Percentiles rank a stretch among this genome's conserved stretches.
These are phyloP conservation scores for Nakazawaea siamensis DNA, from an alignment of 805 yeast genomes.

Conservation along the genomic window DNA sequence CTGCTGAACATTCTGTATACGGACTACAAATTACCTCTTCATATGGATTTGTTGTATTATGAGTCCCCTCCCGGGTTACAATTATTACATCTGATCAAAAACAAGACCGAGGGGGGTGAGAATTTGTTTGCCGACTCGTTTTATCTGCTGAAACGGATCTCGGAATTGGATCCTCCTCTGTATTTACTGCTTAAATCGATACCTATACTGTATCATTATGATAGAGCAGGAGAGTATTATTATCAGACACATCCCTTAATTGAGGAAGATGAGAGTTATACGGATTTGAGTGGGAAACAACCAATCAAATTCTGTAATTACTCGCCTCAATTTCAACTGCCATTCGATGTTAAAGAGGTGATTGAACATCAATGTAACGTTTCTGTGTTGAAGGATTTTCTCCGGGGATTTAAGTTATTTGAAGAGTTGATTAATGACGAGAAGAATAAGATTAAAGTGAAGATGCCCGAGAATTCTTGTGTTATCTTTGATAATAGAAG, in stretches of 20 bases:
- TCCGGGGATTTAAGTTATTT: constrained; percentile 51
- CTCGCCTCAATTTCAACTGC: constrained; percentile 82
- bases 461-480: constrained; percentile 50
- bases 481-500: constrained; percentile 68
- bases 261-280: constrained; percentile 39
- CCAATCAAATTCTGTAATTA: constrained; percentile 54
- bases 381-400: constrained; percentile 40
- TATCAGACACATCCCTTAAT: constrained; percentile 55
- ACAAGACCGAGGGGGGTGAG: constrained; percentile 57
- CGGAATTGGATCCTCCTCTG: constrained; percentile 49
- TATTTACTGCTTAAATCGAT: constrained; percentile 52
- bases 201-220: constrained; percentile 65
- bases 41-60: constrained; percentile 70
- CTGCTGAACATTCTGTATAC: constrained; percentile 71
- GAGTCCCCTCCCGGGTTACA: constrained; percentile 81
- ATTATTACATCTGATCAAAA: constrained; percentile 50
- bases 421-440: constrained; percentile 48
- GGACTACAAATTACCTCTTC: constrained; percentile 54
- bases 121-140: constrained; percentile 65
- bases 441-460: constrained; percentile 44
- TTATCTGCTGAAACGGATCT: constrained; percentile 51
- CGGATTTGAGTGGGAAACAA: constrained; percentile 16
- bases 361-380: constrained; percentile 20
- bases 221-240: constrained; percentile 53
- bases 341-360: constrained; percentile 43